phyloP scores from a whole-genome alignment of 2,329 filamentous ascomycete species.

The Fusarium newnesense region DNA sequence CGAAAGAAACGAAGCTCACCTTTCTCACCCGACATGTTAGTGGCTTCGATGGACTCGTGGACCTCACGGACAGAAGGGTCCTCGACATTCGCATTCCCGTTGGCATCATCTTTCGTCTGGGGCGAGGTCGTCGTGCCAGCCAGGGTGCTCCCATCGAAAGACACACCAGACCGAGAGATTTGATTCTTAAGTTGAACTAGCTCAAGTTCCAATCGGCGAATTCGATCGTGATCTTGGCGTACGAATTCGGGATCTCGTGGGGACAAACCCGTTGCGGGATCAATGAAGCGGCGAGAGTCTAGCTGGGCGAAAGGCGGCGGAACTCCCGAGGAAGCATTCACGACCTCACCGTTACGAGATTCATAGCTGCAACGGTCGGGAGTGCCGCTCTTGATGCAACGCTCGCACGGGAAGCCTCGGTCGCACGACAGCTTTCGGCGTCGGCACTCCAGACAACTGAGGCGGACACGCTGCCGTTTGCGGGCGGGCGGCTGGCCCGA shows the following conservation, averaged over 20 bases:
- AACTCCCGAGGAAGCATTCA: slow-evolving; percentile 59
- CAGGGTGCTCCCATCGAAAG: slow-evolving; percentile 64
- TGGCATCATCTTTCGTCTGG: slow-evolving; percentile 56
- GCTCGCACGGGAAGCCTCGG: slow-evolving; percentile 69
- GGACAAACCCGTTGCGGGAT: slow-evolving; percentile 44
- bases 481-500: slow-evolving; percentile 55
- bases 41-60: slow-evolving; percentile 54
- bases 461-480: slow-evolving; percentile 68
- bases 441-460: slow-evolving; percentile 70
- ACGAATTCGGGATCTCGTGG: slow-evolving; percentile 51
- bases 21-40: slow-evolving; percentile 56
- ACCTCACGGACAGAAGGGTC: slow-evolving; percentile 50
- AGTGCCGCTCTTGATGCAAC: slow-evolving; percentile 70
- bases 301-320: slow-evolving; percentile 56
- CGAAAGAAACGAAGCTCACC: slow-evolving; percentile 68
- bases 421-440: slow-evolving; percentile 71
- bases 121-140: slow-evolving; percentile 57
- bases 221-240: slow-evolving; percentile 65
- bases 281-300: slow-evolving; percentile 52
- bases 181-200: slow-evolving; percentile 66
- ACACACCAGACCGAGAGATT: slow-evolving; percentile 57
- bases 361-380: slow-evolving; percentile 70
- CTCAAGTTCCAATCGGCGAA: slow-evolving; percentile 68
- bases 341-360: slow-evolving; percentile 62
- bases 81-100: slow-evolving; percentile 46